phyloP scores from a whole-genome alignment of 2,329 filamentous ascomycete species.

The Alternaria triticina region DNA sequence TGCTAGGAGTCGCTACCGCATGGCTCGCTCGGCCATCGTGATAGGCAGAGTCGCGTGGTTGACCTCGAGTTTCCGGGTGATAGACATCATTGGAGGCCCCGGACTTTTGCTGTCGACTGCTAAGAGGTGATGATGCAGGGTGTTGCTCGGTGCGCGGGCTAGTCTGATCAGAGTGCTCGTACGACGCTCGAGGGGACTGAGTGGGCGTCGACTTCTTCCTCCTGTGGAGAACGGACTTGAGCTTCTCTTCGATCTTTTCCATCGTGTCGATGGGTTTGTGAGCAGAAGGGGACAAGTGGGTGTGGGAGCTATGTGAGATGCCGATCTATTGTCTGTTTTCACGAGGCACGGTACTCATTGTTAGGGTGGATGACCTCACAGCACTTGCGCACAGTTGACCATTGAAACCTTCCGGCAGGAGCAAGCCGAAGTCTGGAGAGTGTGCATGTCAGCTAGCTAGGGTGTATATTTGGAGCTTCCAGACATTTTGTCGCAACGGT shows the following conservation, averaged over 20 bases:
- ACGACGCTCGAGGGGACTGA: conserved; percentile 9
- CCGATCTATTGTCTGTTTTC: conserved; percentile 2
- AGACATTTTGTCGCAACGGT: background rate
- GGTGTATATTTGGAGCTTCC: background rate
- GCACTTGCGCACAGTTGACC: background rate
- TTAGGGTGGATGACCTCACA: conserved; percentile 13
- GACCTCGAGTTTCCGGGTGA: conserved; percentile 9
- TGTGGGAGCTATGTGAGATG: conserved; percentile 1
- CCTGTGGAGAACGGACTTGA: conserved; percentile 23
- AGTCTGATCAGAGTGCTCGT: conserved; percentile 4
- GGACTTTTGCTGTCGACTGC: background rate
- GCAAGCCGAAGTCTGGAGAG: background rate
- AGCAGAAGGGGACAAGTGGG: background rate
- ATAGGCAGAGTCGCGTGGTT: conserved; percentile 19
- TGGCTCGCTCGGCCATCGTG: conserved; percentile 4
- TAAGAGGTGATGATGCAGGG: conserved; percentile 2
- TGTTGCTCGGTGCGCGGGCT: conserved; percentile 6
- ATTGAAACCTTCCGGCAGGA: background rate
- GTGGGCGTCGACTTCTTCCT: conserved; percentile 13
- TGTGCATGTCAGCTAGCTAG: conserved; percentile 3
- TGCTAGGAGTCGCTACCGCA: background rate
- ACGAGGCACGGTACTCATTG: conserved; percentile 1
- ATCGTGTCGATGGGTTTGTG: conserved; percentile 13
- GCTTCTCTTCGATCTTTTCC: conserved; percentile 24
- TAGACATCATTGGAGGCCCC: background rate